These are phyloP conservation scores for Epichloe sylvatica DNA, from an alignment of 2,329 filamentous ascomycete genomes.

Conservation along the genomic window DNA sequence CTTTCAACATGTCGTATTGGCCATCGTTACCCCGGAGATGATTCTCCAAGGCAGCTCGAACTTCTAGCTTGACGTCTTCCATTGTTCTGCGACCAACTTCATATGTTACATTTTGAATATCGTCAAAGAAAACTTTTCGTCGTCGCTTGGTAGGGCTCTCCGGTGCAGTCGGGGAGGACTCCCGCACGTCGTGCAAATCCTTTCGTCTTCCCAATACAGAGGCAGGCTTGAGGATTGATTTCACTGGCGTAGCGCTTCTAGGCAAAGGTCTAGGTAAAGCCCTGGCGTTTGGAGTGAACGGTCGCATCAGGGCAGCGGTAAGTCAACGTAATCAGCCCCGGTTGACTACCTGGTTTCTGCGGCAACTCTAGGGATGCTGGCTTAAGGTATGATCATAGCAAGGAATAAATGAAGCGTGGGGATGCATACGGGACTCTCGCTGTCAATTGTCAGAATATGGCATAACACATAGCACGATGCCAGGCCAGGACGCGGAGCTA, in stretches of 20 bases:
- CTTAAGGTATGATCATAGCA: neutral
- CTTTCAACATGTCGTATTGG: slow-evolving; percentile 47
- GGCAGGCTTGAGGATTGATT: slow-evolving; percentile 38
- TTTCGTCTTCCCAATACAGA: slow-evolving; percentile 32
- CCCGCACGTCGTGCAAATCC: slow-evolving; percentile 28
- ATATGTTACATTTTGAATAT: slow-evolving; percentile 42
- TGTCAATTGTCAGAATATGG: neutral
- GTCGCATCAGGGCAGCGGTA: slow-evolving; percentile 14
- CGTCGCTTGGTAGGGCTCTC: slow-evolving; percentile 38
- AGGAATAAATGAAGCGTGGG: neutral
- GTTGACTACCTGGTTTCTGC: neutral
- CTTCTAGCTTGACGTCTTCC: slow-evolving; percentile 41
- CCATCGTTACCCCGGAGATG: slow-evolving; percentile 44
- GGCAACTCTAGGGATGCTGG: slow-evolving; percentile 1
- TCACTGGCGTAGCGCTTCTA: slow-evolving; percentile 29
- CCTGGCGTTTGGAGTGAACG: slow-evolving; percentile 22
- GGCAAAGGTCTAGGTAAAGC: slow-evolving; percentile 19
- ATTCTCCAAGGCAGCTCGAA: slow-evolving; percentile 40
- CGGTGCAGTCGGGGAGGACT: slow-evolving; percentile 21
- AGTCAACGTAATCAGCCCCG: neutral
- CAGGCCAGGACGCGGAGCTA: neutral
- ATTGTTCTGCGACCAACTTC: slow-evolving; percentile 39
- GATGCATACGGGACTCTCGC: neutral
- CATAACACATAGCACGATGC: neutral
- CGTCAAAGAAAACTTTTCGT: slow-evolving; percentile 44